Conservation (phyloP, 345 rosid species). For the Citrus cavaleriei region DNA sequence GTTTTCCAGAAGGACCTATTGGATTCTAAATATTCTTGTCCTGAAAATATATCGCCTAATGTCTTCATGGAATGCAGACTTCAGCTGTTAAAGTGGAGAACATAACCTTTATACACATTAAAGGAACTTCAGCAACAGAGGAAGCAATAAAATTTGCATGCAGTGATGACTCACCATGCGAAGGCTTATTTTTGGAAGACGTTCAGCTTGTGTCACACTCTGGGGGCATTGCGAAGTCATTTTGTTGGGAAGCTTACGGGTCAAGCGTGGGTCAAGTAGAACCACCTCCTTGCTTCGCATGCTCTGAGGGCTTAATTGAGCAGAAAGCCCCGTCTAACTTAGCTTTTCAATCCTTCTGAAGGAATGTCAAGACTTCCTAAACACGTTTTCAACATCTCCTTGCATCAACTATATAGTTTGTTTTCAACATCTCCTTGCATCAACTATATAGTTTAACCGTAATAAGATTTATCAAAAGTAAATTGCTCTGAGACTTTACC, state of each 20-base stretch:
- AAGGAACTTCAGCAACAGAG: conserved; percentile 78
- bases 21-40: neutral
- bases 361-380: neutral
- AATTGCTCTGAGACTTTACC: neutral
- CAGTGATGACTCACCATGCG: conserved; percentile 63
- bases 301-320: conserved; percentile 33
- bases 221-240: conserved; percentile 40
- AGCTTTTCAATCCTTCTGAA: conserved; percentile 31
- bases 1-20: neutral
- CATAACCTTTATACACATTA: conserved; percentile 49
- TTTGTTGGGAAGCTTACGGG: conserved; percentile 85
- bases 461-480: neutral
- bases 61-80: conserved; percentile 48
- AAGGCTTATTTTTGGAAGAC: conserved; percentile 59
- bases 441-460: neutral
- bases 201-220: conserved; percentile 41
- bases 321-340: conserved; percentile 31
- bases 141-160: conserved; percentile 70
- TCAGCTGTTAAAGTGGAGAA: conserved; percentile 63
- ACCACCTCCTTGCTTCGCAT: conserved; percentile 61
- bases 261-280: conserved; percentile 45
- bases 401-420: neutral
- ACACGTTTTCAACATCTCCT: neutral
- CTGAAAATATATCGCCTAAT: neutral
- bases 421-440: too few relatives aligned